phyloP scores from a whole-genome alignment of 2,329 filamentous ascomycete species.

The Colletotrichum sp. region DNA sequence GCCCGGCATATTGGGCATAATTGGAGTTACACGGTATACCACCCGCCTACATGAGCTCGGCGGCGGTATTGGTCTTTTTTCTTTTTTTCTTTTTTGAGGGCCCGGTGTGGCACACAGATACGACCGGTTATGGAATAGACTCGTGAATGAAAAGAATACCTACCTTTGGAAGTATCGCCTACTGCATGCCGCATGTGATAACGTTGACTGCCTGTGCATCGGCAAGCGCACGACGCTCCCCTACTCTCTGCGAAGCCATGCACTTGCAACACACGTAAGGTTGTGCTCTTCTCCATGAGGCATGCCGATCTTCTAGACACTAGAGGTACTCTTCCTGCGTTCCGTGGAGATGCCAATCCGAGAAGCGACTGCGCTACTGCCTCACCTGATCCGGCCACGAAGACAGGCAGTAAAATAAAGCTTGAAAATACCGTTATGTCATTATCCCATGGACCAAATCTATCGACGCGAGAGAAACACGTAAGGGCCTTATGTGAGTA shows the following conservation, averaged over 20 bases:
- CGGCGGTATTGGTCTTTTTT: neutral
- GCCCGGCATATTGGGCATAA: constrained; percentile 7
- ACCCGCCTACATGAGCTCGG: constrained; percentile 4
- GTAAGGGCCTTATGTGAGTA: neutral
- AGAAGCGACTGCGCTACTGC: neutral
- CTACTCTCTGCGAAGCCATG: neutral
- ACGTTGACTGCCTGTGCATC: neutral
- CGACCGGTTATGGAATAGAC: constrained; percentile 11
- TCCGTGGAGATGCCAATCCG: neutral
- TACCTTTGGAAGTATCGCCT: neutral
- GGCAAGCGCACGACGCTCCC: neutral
- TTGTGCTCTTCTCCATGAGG: neutral
- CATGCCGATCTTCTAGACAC: neutral
- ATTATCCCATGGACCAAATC: constrained; percentile 4
- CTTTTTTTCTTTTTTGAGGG: neutral
- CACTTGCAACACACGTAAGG: neutral
- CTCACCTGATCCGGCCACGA: neutral
- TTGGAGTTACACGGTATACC: constrained; percentile 19
- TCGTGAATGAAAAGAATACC: neutral
- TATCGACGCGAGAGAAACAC: neutral
- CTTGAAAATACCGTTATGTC: constrained; percentile 13
- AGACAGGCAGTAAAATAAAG: neutral
- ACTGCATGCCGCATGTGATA: neutral
- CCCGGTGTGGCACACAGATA: constrained; percentile 4
- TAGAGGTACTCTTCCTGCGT: neutral